phyloP scores from a whole-genome alignment of 2,329 filamentous ascomycete species.

The Cladosporium sp. region DNA sequence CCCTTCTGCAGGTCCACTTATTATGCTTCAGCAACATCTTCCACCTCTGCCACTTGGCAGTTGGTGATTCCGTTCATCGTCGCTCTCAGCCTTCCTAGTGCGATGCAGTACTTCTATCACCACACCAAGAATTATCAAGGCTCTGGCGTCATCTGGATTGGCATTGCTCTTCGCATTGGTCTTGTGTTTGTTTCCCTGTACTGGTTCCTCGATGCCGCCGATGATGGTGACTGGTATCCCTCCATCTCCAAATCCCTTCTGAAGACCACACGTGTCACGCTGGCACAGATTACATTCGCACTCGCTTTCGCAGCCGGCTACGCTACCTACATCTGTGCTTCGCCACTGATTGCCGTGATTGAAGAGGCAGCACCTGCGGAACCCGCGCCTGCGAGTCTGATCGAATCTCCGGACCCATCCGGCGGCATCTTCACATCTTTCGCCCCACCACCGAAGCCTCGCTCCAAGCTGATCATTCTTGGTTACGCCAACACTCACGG shows the following conservation, averaged over 20 bases:
- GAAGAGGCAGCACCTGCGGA: constrained; percentile 32
- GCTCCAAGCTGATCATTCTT: constrained; percentile 61
- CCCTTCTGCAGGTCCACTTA: constrained; percentile 94
- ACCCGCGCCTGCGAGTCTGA: constrained; percentile 26
- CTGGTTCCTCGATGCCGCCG: constrained; percentile 87
- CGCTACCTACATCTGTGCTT: constrained; percentile 80
- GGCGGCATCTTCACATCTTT: constrained; percentile 40
- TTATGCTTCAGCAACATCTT: constrained; percentile 87
- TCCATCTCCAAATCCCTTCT: constrained; percentile 59
- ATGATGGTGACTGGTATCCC: constrained; percentile 79
- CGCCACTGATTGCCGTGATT: constrained; percentile 75
- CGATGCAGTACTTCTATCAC: constrained; percentile 76
- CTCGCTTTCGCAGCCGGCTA: constrained; percentile 81
- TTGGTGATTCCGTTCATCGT: constrained; percentile 75
- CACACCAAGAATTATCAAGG: constrained; percentile 87
- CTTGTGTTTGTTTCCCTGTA: constrained; percentile 75
- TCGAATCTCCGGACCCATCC: constrained; percentile 32
- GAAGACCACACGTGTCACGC: constrained; percentile 71
- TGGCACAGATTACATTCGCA: constrained; percentile 78
- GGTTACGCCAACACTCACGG: constrained; percentile 95
- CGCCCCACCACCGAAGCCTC: constrained; percentile 34
- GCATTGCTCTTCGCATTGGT: constrained; percentile 72
- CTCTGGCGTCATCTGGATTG: constrained; percentile 80
- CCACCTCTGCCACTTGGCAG: constrained; percentile 90
- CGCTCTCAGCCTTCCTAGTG: constrained; percentile 67